These are phyloP conservation scores for Theobroma cacao DNA, from an alignment of 345 rosid species.

Conservation along the genomic window DNA sequence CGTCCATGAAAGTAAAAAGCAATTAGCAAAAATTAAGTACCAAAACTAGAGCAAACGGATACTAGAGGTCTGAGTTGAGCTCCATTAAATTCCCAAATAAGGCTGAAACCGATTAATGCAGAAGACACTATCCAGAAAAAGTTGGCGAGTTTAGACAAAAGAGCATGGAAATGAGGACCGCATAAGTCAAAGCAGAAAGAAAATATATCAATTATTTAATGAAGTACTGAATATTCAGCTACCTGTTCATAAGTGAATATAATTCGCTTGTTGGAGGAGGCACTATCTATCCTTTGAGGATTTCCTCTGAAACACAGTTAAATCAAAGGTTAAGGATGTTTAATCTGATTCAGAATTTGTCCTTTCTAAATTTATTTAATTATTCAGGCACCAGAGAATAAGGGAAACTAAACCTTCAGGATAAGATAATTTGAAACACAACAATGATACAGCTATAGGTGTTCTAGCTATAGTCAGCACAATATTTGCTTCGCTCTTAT, in stretches of 20 bases:
- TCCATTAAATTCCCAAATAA: not conserved
- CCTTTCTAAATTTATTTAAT: not conserved
- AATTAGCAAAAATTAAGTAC: not conserved
- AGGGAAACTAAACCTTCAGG: not conserved
- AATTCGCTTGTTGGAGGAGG: slow-evolving; percentile 74
- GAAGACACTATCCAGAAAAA: not conserved
- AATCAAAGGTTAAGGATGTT: slow-evolving; percentile 3
- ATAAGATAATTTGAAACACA: not conserved
- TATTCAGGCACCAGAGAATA: not conserved
- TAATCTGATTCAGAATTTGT: not conserved
- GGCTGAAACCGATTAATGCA: not conserved
- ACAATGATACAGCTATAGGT: not conserved
- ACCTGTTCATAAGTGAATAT: slow-evolving; percentile 94
- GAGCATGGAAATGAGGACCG: not conserved
- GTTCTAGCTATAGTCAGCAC: not conserved
- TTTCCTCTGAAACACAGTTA: slow-evolving; percentile 63
- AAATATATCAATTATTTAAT: not conserved
- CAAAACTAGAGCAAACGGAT: not conserved
- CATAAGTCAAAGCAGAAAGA: not conserved
- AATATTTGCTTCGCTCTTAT: not conserved
- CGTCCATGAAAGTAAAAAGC: not conserved
- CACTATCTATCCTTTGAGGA: slow-evolving; percentile 88
- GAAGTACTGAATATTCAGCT: not conserved
- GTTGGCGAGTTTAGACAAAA: not conserved
- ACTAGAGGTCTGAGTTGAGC: not conserved